Percentiles rank a stretch among this genome's conserved stretches.
phyloP scores from a whole-genome alignment of 83 land plant genomes.

The Picea abies region DNA sequence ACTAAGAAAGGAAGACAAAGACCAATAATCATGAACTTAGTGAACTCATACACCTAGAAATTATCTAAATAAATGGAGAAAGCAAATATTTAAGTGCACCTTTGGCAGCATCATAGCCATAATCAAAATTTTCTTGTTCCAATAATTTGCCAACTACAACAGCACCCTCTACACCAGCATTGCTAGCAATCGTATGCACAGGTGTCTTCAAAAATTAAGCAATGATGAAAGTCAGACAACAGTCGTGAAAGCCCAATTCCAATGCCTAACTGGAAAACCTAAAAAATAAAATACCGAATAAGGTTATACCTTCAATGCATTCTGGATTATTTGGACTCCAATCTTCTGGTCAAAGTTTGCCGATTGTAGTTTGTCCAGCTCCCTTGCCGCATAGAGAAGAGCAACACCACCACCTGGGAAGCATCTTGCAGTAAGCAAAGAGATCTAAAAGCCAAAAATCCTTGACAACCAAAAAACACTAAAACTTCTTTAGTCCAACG shows the following conservation, averaged over 20 bases:
- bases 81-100: constrained; percentile 40
- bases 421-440: neutral
- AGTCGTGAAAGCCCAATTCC: neutral
- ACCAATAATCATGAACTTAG: neutral
- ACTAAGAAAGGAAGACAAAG: neutral
- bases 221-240: neutral
- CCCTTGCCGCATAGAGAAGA: constrained; percentile 76
- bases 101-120: constrained; percentile 98
- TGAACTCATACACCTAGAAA: neutral
- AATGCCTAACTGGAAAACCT: neutral
- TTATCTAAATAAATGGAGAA: neutral
- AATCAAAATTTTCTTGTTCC: constrained; percentile 76
- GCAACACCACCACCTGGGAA: constrained; percentile 88
- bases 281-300: neutral
- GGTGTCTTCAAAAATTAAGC: constrained; percentile 56
- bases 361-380: constrained; percentile 65
- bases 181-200: constrained; percentile 65
- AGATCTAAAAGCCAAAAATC: constrained; percentile 12
- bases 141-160: constrained; percentile 90
- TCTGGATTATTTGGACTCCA: constrained; percentile 85
- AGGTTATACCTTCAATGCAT: constrained; percentile 67
- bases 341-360: constrained; percentile 84
- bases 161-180: constrained; percentile 85
- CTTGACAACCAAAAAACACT: neutral
- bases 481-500: neutral